phyloP scores from a whole-genome alignment of 768 basidiomycete species.

The Favolaschia claudopus region DNA sequence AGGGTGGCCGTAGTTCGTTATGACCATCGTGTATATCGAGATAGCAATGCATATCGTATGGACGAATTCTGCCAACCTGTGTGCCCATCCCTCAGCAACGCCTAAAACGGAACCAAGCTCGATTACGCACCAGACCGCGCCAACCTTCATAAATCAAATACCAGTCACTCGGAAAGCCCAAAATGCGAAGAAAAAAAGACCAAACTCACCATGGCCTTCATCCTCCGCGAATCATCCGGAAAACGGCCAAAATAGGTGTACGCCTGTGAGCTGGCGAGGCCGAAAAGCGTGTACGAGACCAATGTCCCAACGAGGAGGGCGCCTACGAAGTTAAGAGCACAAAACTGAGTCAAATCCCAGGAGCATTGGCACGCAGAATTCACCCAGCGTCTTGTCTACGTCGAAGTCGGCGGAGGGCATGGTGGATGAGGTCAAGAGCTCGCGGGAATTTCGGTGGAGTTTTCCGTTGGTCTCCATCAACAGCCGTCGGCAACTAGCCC shows the following conservation, averaged over 20 bases:
- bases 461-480: too few relatives aligned
- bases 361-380: too few relatives aligned
- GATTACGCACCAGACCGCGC: not conserved
- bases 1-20: conserved; percentile 4
- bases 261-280: not conserved
- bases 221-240: not conserved
- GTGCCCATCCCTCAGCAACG: too few relatives aligned
- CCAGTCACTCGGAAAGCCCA: too few relatives aligned
- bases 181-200: not conserved
- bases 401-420: too few relatives aligned
- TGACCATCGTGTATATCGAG: not conserved
- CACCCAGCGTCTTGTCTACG: too few relatives aligned
- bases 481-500: too few relatives aligned
- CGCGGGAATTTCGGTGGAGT: too few relatives aligned
- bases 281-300: conserved; percentile 8
- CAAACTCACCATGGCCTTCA: not conserved
- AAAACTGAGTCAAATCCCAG: too few relatives aligned
- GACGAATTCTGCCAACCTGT: not conserved
- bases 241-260: conserved; percentile 8
- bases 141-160: not conserved
- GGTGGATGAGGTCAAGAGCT: too few relatives aligned
- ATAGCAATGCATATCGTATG: conserved; percentile 5
- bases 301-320: conserved; percentile 1
- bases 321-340: too few relatives aligned
- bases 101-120: not conserved